Base-by-base conservation (phyloP, 140 eudicot species). In the Senecio squalidus region DNA sequence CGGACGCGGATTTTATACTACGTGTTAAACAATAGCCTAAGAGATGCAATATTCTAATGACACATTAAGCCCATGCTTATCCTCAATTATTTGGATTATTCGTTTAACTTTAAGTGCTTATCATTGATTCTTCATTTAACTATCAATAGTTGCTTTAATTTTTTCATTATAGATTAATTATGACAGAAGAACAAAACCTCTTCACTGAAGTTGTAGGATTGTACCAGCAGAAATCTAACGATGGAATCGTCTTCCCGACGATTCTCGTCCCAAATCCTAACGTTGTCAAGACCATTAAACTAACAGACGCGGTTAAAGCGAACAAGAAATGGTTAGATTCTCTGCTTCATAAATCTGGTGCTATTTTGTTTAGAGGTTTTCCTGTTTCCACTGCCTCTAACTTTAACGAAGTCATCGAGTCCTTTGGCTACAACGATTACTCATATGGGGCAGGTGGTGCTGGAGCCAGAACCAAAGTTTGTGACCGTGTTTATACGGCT, bases 381-480 rank as follows among this genome's bases (percentile, higher is more conserved):
- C 68, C 69, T 3, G 54, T 79, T 13, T 24, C 26, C 9, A 49
- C 80, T 4, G 83, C 91, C 20, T 63, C 78, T 7, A 82, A 82
- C 62, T 86, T 86, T 73, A 86, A 79, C 72, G 78, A 79, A 53
- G 74, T 79, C 55, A 84, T 82, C 28, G 91, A 79, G 58, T 79
- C 91, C 43, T 82, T 77, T 47, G 95, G 84, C 52, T 86, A 62
- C 68, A 71, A 60, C 4, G 95, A 86, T 40, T 55, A 82, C 61
- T 80, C 84, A 9, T 82, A 86, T 44, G 76, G 80, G 6, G 95
- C 84, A 28, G 95, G 85, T 13, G 91, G 84, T 10, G 90, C 85
- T 15, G 65, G 52, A 59, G 76, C 84, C 6, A 56, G 95, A 67
- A 86, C 64, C 9, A 79, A 71, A 16, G 82, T 86, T 20, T 77